phyloP scores from a whole-genome alignment of 345 rosid species.

The Pistacia atlantica region DNA sequence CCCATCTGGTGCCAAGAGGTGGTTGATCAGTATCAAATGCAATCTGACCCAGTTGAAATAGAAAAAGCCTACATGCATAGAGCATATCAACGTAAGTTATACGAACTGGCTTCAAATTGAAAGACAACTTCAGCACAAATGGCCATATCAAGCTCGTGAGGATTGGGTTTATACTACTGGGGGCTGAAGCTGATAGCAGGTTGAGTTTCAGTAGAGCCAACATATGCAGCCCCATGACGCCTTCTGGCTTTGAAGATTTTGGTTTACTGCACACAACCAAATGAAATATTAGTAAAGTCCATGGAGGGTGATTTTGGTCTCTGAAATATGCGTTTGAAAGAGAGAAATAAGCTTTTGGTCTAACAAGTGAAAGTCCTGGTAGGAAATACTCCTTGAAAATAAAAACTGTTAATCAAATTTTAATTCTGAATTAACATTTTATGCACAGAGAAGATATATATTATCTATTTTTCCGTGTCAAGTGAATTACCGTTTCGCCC shows the following conservation, averaged over 20 bases:
- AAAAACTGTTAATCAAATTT: no score
- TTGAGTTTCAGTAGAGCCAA: slow-evolving; percentile 34
- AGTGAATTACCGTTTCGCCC: no score
- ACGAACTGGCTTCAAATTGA: slow-evolving; percentile 18
- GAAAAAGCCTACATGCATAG: slow-evolving; percentile 33
- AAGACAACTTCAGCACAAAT: slow-evolving; percentile 27
- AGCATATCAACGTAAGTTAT: slow-evolving; percentile 17
- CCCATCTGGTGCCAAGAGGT: slow-evolving; percentile 18
- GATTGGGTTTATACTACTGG: slow-evolving; percentile 17
- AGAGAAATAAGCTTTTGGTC: no score
- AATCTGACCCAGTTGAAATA: slow-evolving; percentile 36
- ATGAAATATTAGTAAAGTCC: no score
- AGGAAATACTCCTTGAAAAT: no score
- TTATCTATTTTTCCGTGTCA: no score
- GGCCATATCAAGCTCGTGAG: slow-evolving; percentile 26
- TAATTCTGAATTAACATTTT: no score
- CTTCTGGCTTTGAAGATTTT: background rate
- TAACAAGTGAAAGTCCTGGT: no score
- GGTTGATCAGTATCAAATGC: slow-evolving; percentile 17
- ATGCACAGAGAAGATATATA: no score
- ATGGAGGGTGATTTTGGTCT: no score
- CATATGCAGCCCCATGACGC: slow-evolving; percentile 10
- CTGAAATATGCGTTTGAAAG: no score
- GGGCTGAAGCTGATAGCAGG: slow-evolving; percentile 16
- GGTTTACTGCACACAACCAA: background rate